Evolutionary conservation across 1,139 yeast species (phyloP), one percentile per base, ranked within the genome.

Genomic region (Pichia kudriavzevii): DNA sequence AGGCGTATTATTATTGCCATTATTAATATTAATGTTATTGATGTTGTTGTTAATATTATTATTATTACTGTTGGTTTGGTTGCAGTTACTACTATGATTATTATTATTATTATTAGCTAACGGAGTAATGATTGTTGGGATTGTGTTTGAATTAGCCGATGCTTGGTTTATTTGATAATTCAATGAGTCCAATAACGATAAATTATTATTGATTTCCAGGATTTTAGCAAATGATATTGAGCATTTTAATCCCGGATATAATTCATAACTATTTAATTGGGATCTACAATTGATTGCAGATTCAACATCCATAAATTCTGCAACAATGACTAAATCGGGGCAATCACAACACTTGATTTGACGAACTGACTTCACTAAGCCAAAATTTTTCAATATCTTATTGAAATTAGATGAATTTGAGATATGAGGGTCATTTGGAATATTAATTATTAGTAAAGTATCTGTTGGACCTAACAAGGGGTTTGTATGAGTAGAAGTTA

Each of bases 271-370:
- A 51, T 81, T 82, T 51, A 87, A 71, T 32, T 68, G 74, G 5
- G 82, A 80, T 51, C 79, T 79, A 32, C 94, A 84, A 30, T 68
- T 71, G 67, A 82, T 75, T 10, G 97, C 94, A 26, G 76, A 64
- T 31, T 84, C 95, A 11, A 81, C 61, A 25, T 69, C 64, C 4
- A 72, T 66, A 58, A 84, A 87, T 56, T 82, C 93, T 22, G 83
- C 79, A 44, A 85, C 66, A 0, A 93, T 93, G 50, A 58, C 53
- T 29, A 56, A 36, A 32, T 55, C 59, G 17, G 46, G 43, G 28
- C 47, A 46, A 16, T 47, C 59, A 26, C 46, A 49, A n/a, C 71
- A 59, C 7, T 59, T 55, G 8, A 72, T 55, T 15, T 85, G 67
- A 36, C 87, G 69, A 7, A 87, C 78, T 26, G 76, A 64, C 35